Percentiles rank a stretch among this genome's conserved stretches.
Evolutionary conservation across 495 filamentous ascomycete species (phyloP).

Genomic region (Corynascus novoguineensis): DNA sequence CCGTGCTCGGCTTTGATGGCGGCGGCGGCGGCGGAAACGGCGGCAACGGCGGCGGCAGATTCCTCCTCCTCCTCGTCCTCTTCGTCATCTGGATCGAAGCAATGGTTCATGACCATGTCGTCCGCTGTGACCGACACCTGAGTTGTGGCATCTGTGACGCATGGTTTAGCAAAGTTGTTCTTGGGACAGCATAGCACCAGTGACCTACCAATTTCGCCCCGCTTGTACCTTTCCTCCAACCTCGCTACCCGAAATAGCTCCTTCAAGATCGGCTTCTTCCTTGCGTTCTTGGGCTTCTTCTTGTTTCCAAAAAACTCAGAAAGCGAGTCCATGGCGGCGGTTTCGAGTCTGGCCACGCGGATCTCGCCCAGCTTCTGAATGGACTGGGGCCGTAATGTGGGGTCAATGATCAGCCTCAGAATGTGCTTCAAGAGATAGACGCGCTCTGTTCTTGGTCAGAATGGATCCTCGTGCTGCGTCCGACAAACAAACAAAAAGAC

Average conservation of each 20-base stretch:
- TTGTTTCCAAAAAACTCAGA: slow-evolving; percentile 41
- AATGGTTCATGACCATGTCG: slow-evolving; percentile 27
- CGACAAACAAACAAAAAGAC: neutral
- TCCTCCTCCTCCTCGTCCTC: slow-evolving; percentile 25
- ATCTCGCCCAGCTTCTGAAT: slow-evolving; percentile 35
- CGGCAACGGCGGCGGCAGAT: neutral
- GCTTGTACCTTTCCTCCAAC: slow-evolving; percentile 55
- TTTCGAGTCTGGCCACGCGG: slow-evolving; percentile 43
- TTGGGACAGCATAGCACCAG: neutral
- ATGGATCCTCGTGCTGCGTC: no score
- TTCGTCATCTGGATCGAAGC: slow-evolving; percentile 34
- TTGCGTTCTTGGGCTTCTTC: slow-evolving; percentile 36
- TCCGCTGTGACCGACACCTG: slow-evolving; percentile 38
- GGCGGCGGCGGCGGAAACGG: no score
- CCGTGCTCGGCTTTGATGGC: neutral
- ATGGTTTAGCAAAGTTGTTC: neutral
- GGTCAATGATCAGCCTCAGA: slow-evolving; percentile 51
- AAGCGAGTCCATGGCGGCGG: slow-evolving; percentile 42
- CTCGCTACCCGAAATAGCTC: slow-evolving; percentile 64
- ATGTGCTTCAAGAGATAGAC: slow-evolving; percentile 58
- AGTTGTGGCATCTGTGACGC: slow-evolving; percentile 35
- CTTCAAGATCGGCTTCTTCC: slow-evolving; percentile 47
- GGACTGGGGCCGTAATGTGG: slow-evolving; percentile 35
- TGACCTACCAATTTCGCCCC: slow-evolving; percentile 56
- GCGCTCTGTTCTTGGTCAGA: slow-evolving; percentile 44